A percentile compares a stretch with the other conserved stretches of the same genome.
Evolutionary conservation across 2,329 filamentous ascomycete species (phyloP).

Genomic region (Hypoxylon sp.): DNA sequence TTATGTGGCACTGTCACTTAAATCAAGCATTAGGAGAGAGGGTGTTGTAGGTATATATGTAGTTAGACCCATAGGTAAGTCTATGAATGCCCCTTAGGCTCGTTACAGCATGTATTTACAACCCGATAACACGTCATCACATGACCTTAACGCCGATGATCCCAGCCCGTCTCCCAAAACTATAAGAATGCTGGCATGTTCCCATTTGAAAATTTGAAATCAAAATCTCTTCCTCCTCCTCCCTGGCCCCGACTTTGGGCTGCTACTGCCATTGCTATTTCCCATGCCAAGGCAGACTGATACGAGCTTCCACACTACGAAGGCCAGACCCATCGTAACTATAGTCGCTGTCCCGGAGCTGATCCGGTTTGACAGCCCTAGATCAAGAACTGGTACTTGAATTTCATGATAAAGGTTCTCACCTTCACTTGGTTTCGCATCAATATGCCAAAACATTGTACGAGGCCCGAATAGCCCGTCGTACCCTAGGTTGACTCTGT

Average conservation of each 20-base stretch:
- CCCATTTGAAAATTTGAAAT: conserved; percentile 21
- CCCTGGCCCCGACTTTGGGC: conserved; percentile 33
- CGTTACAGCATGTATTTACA: conserved; percentile 17
- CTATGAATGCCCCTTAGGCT: conserved; percentile 20
- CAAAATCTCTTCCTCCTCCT: conserved; percentile 53
- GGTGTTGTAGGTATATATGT: conserved; percentile 1
- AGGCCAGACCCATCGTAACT: conserved; percentile 76
- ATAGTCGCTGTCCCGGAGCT: conserved; percentile 70
- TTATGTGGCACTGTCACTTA: background rate
- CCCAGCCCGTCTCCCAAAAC: conserved; percentile 17
- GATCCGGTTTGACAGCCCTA: conserved; percentile 64
- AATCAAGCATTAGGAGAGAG: background rate
- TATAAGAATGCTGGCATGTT: conserved; percentile 20
- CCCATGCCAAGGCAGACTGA: conserved; percentile 57
- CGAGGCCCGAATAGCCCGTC: conserved; percentile 82
- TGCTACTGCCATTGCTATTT: conserved; percentile 47
- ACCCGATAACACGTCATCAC: conserved; percentile 33
- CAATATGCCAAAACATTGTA: conserved; percentile 87
- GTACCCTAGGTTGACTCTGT: conserved; percentile 86
- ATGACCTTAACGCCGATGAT: conserved; percentile 35
- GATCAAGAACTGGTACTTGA: conserved; percentile 75
- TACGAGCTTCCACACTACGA: conserved; percentile 75
- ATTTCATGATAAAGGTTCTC: conserved; percentile 67
- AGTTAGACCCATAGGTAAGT: conserved; percentile 9
- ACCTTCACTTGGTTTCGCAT: conserved; percentile 62